A percentile compares a stretch with the other conserved stretches of the same genome.
Evolutionary conservation across 345 rosid genomes (phyloP).

Genomic region (Salix suchowensis): DNA sequence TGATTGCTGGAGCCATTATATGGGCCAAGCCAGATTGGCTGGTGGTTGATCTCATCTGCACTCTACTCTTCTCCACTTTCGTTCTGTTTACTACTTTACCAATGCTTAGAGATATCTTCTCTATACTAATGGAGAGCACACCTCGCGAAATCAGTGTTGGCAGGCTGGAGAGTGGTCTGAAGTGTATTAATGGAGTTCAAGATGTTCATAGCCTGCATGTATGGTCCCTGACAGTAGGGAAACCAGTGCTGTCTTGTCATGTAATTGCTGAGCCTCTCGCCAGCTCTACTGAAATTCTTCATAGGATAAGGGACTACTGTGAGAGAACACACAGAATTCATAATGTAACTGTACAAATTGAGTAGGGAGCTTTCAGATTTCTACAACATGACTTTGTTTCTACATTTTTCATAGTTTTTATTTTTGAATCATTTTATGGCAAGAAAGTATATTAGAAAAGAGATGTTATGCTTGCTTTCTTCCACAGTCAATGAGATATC

Average conservation of each 20-base stretch:
- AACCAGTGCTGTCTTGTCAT: conserved; percentile 66
- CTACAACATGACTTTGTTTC: neutral
- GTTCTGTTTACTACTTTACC: conserved; percentile 54
- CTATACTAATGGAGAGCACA: conserved; percentile 62
- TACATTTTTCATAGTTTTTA: neutral
- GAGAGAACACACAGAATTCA: conserved; percentile 45
- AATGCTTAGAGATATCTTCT: conserved; percentile 51
- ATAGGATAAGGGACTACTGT: conserved; percentile 50
- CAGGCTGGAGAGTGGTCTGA: conserved; percentile 45
- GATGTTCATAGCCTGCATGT: conserved; percentile 67
- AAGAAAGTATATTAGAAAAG: neutral
- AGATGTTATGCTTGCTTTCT: neutral
- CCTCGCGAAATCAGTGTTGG: conserved; percentile 49
- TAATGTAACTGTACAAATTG: conserved; percentile 75
- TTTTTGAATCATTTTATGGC: neutral
- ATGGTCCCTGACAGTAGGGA: conserved; percentile 74
- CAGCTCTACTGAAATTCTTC: conserved; percentile 41
- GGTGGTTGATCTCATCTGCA: conserved; percentile 62
- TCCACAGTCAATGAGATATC: neutral
- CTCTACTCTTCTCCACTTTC: conserved; percentile 56
- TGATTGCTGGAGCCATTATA: conserved; percentile 68
- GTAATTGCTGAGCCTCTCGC: conserved; percentile 47
- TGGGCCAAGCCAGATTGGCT: conserved; percentile 65
- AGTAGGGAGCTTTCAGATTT: conserved; percentile 18
- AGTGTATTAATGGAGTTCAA: conserved; percentile 46